phyloP scores from a whole-genome alignment of 371 early-diverging fungal genomes.

The Rhizopus arrhizus region DNA sequence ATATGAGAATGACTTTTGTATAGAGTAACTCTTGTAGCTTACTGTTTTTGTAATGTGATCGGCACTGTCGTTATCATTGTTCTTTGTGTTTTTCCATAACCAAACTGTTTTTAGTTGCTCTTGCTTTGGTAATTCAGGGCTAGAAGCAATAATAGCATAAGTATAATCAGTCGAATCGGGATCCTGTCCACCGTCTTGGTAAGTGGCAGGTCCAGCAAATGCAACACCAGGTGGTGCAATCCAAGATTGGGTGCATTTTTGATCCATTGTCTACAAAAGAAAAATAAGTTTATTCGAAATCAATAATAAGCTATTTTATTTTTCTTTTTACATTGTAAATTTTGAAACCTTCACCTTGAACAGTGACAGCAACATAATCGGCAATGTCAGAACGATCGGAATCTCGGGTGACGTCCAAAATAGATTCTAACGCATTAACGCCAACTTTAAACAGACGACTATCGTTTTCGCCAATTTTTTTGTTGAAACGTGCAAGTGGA shows the following conservation, averaged over 20 bases:
- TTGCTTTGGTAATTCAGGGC: slow-evolving; percentile 55
- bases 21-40: slow-evolving; percentile 7
- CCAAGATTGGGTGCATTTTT: slow-evolving; percentile 64
- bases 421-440: slow-evolving; percentile 40
- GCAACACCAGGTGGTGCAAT: slow-evolving; percentile 60
- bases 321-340: slow-evolving; percentile 53
- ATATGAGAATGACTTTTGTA: slow-evolving; percentile 1
- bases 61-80: slow-evolving; percentile 26
- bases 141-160: slow-evolving; percentile 58
- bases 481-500: slow-evolving; percentile 59
- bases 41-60: slow-evolving; percentile 38
- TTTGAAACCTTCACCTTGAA: slow-evolving; percentile 65
- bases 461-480: slow-evolving; percentile 34
- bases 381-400: slow-evolving; percentile 35
- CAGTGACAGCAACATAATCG: slow-evolving; percentile 55
- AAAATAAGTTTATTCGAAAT: background rate
- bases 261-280: slow-evolving; percentile 51
- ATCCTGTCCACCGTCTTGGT: slow-evolving; percentile 38
- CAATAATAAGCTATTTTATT: background rate
- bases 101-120: slow-evolving; percentile 57
- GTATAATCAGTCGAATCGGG: slow-evolving; percentile 48
- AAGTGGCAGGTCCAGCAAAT: slow-evolving; percentile 55
- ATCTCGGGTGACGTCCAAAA: slow-evolving; percentile 29
- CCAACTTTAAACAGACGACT: slow-evolving; percentile 42
- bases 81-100: slow-evolving; percentile 54